Evolutionary conservation across 148 eudicot species (phyloP), one percentile per base, ranked within the genome.

Genomic region (Suaeda aralocaspica): DNA sequence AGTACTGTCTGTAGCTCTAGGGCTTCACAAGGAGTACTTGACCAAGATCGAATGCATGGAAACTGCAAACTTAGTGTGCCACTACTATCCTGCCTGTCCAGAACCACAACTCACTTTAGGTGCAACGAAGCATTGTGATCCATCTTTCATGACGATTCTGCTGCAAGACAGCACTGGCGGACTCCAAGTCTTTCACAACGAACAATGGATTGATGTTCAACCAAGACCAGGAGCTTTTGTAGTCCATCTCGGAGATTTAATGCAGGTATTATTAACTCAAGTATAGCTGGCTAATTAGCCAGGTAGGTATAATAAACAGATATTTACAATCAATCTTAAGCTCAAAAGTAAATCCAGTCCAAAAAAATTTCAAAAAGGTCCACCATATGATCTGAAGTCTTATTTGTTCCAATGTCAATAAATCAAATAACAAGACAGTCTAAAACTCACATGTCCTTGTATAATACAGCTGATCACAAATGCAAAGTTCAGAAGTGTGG

Each of bases 401-500:
- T 3, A 4, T n/a, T 19, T 56, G 15, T 8, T 11, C 21, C 21
- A 1, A n/a, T 18, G 18, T 2, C 16, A 2, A 48, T 49, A 18
- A 11, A 59, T 16, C 16, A 44, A n/a, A 61, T 26, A 26, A 22
- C n/a, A n/a, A 0, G 62, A 9, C 3, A 34, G 50, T 59, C 53
- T 63, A n/a, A 64, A n/a, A 19, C 56, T 44, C 48, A 21, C 5
- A 34, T 75, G 62, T 67, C 33, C 21, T 45, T 61, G 11, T 28
- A 66, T 36, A 8, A 72, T 78, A 79, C 77, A 91, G 97, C 83
- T 86, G 19, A 87, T 86, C 71, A 91, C 88, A 59, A 89, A 89
- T 31, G 96, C 82, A 76, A 86, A 82, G 85, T 86, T 89, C 79
- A 88, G 70, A 78, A 92, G 96, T n/a, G 98, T 86, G 59, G 96